A percentile compares a stretch with the other conserved stretches of the same genome.
These are phyloP conservation scores for Salmacisia buchloeana DNA, from an alignment of 1,284 basidiomycete genomes.

Conservation along the genomic window DNA sequence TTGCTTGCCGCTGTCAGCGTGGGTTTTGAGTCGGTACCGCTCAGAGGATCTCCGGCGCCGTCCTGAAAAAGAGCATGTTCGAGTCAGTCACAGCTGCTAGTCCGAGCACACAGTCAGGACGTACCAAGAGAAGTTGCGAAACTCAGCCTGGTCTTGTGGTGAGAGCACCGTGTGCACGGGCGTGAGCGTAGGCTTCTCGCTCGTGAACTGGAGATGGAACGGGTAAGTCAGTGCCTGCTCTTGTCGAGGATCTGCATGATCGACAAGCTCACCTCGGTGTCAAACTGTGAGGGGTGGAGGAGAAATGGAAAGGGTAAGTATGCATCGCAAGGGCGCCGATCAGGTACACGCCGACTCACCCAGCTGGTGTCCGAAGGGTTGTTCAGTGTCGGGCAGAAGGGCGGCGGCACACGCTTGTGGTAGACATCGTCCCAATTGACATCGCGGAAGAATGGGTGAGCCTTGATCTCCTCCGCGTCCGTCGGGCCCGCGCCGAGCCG, in stretches of 20 bases:
- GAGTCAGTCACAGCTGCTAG: too few species aligned
- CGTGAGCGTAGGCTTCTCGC: conserved; percentile 92
- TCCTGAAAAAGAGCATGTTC: too few species aligned
- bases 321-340: not conserved
- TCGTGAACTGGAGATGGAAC: conserved; percentile 73
- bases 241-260: not conserved
- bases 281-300: not conserved
- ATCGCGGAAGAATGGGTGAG: conserved; percentile 96
- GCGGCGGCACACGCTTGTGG: conserved; percentile 90
- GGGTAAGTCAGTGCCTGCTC: not conserved
- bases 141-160: conserved; percentile 73
- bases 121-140: conserved; percentile 43
- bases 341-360: conserved; percentile 22
- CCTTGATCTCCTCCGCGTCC: conserved; percentile 96
- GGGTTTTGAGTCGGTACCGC: too few species aligned
- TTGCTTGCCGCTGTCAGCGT: too few species aligned
- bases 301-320: not conserved
- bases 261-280: not conserved
- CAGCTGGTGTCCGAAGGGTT: conserved; percentile 59
- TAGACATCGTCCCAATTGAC: conserved; percentile 93
- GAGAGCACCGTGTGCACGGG: conserved; percentile 93
- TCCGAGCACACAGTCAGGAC: too few species aligned
- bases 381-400: conserved; percentile 91
- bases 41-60: too few species aligned
- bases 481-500: conserved; percentile 89